Conservation (phyloP, 192 early-diverging fungal species). For the Backusella luteola region DNA sequence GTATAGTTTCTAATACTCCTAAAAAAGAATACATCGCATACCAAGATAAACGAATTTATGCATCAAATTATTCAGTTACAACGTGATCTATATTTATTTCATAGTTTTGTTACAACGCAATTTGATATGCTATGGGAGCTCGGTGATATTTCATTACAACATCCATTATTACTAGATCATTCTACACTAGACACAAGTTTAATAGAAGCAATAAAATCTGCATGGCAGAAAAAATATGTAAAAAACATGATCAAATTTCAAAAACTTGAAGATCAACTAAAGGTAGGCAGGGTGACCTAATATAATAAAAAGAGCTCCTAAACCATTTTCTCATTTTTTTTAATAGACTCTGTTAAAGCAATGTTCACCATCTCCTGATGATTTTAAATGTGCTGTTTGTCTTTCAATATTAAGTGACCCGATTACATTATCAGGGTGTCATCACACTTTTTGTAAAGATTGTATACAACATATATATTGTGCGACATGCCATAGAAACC, state of each 20-base stretch:
- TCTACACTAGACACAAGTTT: background rate
- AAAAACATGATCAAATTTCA: background rate
- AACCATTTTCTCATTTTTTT: background rate
- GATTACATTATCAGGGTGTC: background rate
- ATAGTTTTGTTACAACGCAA: background rate
- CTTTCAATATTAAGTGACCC: constrained; percentile 1
- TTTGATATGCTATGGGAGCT: constrained; percentile 11
- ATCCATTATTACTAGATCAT: background rate
- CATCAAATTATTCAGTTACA: background rate
- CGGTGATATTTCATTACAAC: background rate
- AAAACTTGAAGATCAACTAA: background rate
- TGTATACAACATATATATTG: constrained; percentile 10
- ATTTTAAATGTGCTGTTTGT: constrained; percentile 3
- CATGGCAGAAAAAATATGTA: background rate
- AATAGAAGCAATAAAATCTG: background rate
- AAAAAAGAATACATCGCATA: background rate
- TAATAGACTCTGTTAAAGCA: background rate
- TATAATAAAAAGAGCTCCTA: background rate
- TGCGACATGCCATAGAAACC: background rate
- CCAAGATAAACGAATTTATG: background rate
- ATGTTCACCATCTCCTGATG: background rate
- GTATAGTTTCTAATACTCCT: background rate
- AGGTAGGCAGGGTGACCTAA: background rate
- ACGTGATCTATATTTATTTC: constrained; percentile 3
- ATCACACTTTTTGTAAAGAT: constrained; percentile 1